Percentiles rank a stretch among this genome's conserved stretches.
These are phyloP conservation scores for Chrysoporthe austroafricana DNA, from an alignment of 2,329 filamentous ascomycete species.

Conservation along the genomic window DNA sequence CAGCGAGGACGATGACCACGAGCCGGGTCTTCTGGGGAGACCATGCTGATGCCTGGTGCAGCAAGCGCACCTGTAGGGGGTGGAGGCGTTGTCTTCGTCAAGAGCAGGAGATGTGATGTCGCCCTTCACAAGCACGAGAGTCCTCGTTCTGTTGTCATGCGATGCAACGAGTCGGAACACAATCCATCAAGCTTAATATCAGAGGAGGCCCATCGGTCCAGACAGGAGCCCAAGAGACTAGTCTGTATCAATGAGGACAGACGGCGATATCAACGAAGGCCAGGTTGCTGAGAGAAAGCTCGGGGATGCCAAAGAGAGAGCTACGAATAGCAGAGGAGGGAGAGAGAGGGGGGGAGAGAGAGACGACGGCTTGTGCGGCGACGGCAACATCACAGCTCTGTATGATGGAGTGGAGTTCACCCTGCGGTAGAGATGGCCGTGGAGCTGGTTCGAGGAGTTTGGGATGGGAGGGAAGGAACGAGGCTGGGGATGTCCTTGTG, in stretches of 20 bases:
- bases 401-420: background rate
- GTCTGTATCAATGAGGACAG: background rate
- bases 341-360: background rate
- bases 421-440: background rate
- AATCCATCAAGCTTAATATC: background rate
- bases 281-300: background rate
- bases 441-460: too few relatives aligned
- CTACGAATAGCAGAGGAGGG: background rate
- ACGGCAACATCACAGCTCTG: background rate
- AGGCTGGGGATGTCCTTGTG: background rate
- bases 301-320: background rate
- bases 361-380: background rate
- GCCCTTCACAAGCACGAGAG: background rate
- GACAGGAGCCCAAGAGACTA: background rate
- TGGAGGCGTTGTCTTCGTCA: background rate
- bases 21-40: background rate
- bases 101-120: background rate
- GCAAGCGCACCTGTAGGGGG: background rate
- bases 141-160: background rate
- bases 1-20: conserved; percentile 5
- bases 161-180: background rate
- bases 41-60: conserved; percentile 12
- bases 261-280: background rate
- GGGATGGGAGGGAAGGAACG: conserved; percentile 11
- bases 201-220: background rate